Evolutionary conservation across 352 stramenopile genomes (phyloP).

Genomic region (Globisporangium echinulatum): DNA sequence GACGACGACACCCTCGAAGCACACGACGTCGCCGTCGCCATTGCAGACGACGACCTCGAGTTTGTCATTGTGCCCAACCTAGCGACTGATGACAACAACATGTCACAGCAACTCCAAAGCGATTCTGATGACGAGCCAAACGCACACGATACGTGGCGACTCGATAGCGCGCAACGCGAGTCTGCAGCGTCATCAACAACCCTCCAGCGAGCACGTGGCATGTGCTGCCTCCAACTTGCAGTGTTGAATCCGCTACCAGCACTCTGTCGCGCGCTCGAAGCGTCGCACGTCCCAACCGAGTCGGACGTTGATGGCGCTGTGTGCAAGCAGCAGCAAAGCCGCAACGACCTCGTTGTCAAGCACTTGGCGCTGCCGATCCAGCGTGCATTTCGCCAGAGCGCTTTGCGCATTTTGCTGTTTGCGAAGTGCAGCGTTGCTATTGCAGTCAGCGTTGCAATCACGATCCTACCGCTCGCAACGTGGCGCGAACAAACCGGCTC

Average conservation of each 20-base stretch:
- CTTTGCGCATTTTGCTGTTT: constrained; percentile 8
- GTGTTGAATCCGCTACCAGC: constrained; percentile 13
- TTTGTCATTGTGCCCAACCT: not conserved
- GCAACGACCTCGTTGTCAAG: constrained; percentile 9
- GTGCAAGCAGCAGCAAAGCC: not conserved
- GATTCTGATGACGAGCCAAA: not conserved
- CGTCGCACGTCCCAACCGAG: constrained; percentile 11
- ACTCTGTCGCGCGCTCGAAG: constrained; percentile 9
- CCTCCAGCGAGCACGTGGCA: constrained; percentile 4
- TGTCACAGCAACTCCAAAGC: too few relatives aligned
- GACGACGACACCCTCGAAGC: not conserved
- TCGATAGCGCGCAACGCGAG: not conserved
- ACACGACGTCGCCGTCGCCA: not conserved
- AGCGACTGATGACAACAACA: not conserved
- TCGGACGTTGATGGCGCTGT: not conserved
- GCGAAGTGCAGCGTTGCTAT: not conserved
- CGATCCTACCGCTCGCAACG: constrained; percentile 1
- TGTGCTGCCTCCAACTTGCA: constrained; percentile 12
- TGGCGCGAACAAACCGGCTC: constrained; percentile 4
- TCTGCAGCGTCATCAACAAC: not conserved
- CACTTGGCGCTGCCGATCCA: constrained; percentile 8
- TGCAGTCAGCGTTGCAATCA: not conserved
- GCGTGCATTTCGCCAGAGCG: constrained; percentile 16
- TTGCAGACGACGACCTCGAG: constrained; percentile 5
- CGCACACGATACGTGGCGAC: not conserved